Evolutionary conservation across 768 basidiomycete species (phyloP), one percentile per base, ranked within the genome.

Genomic region (Lentinula sp.): DNA sequence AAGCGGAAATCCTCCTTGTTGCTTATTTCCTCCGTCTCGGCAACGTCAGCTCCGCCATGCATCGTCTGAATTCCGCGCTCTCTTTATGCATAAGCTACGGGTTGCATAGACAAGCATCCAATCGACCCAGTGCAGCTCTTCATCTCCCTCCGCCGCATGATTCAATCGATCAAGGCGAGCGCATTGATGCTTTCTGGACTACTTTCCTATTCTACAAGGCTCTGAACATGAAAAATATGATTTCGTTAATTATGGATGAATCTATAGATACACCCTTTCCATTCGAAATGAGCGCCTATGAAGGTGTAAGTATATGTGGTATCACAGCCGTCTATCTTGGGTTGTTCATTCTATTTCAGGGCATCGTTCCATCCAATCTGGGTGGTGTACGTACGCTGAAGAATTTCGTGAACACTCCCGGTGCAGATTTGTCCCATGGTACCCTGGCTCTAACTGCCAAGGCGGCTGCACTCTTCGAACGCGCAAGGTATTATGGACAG

Each of bases 241-340:
- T 74, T 33, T 64, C 66, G 9, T 61, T 57, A 28, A 61, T 65
- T n/a, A 63, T 72, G 36, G 71, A 72, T 46, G 64, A 67, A 32
- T 46, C 56, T 52, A 70, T 79, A 51, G 73, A 77, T 58, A 72
- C 73, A 0, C 71, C 74, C 3, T 81, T 80, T 80, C 79, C 79
- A 12, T 60, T 69, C 18, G 64, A 64, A 16, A 66, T 67, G 48
- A 60, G 51, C 15, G 45, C 51, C 7, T 67, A 59, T n/a, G 54
- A 51, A 39, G 62, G 64, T 49, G 71, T 70, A 12, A 36, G 20
- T 41, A 12, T 37, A 3, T 12, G 28, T 48, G 33, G 5, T 42
- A 33, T 42, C 51, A 48, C 18, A 20, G 7, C 23, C 18, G 12
- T 39, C 12, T 48, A 13, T 12, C 9, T 6, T 39, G 37, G 20